These are phyloP conservation scores for Plectosphaerella cucumerina DNA, from an alignment of 2,329 filamentous ascomycete genomes.

Conservation along the genomic window DNA sequence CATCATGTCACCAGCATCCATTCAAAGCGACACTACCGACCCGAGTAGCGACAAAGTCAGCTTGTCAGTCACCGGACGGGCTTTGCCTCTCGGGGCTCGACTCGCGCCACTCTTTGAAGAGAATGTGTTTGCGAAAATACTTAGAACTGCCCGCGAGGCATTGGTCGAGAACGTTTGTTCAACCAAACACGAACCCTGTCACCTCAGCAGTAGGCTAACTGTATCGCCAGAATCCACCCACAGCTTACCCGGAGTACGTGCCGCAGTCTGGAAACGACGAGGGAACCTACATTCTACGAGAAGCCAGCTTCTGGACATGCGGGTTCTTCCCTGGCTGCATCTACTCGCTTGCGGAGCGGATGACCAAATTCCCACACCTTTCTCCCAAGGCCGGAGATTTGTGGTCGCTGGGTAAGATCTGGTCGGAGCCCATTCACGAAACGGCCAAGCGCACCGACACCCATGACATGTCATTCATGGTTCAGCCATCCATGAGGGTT, in stretches of 20 bases:
- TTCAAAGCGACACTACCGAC: slow-evolving; percentile 4
- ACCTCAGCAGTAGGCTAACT: background rate
- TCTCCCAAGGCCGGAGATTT: slow-evolving; percentile 10
- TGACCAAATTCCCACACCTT: slow-evolving; percentile 20
- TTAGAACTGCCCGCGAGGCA: slow-evolving; percentile 9
- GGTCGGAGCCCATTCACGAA: slow-evolving; percentile 30
- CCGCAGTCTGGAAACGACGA: slow-evolving; percentile 3
- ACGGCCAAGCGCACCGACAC: slow-evolving; percentile 40
- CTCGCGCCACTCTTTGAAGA: slow-evolving; percentile 10
- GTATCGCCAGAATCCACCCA: slow-evolving; percentile 5
- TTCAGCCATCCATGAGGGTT: slow-evolving; percentile 42
- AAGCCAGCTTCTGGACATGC: slow-evolving; percentile 8
- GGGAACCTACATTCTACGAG: slow-evolving; percentile 1
- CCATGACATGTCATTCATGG: slow-evolving; percentile 52
- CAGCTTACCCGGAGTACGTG: slow-evolving; percentile 6
- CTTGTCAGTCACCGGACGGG: slow-evolving; percentile 2
- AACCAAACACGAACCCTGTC: background rate
- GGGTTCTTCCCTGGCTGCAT: slow-evolving; percentile 32
- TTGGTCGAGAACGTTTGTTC: slow-evolving; percentile 11
- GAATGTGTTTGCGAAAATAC: slow-evolving; percentile 14
- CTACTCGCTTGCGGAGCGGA: slow-evolving; percentile 28
- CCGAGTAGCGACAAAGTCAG: slow-evolving; percentile 8
- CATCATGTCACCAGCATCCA: background rate
- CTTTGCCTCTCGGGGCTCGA: background rate
- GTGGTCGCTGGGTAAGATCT: slow-evolving; percentile 18